Evolutionary conservation across 345 rosid genomes (phyloP).

Genomic region (Angophora floribunda): DNA sequence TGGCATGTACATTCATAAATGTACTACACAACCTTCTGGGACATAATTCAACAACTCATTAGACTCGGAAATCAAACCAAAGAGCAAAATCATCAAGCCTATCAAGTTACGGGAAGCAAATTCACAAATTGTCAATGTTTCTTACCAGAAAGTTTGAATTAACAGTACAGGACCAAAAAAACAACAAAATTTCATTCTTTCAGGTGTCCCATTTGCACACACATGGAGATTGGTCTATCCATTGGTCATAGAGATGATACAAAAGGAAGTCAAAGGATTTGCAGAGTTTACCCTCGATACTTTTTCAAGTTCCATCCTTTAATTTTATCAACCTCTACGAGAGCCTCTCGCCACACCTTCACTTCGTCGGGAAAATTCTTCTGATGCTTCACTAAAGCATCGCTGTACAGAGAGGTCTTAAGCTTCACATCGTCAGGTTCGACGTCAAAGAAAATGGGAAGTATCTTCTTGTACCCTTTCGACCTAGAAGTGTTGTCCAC

Average conservation of each 20-base stretch:
- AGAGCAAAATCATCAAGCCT: not conserved
- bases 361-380: not conserved
- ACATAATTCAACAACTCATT: not conserved
- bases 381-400: not conserved
- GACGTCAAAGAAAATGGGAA: not conserved
- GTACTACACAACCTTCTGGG: not conserved
- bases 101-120: not conserved
- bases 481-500: not conserved
- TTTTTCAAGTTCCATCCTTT: not conserved
- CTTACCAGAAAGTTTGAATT: not conserved
- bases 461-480: not conserved
- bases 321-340: not conserved
- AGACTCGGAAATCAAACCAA: not conserved
- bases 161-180: not conserved
- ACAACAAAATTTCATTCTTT: not conserved
- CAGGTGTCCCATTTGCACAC: not conserved
- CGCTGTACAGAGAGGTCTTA: not conserved
- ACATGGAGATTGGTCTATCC: not conserved
- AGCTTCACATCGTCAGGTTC: not conserved
- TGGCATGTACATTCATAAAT: not conserved
- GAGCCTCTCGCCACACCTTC: not conserved
- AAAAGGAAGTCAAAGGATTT: not conserved
- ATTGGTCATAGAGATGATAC: not conserved
- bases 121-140: not conserved
- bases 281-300: not conserved